Base-by-base conservation (phyloP, 345 rosid genomes). In the Eucalyptus regnans region DNA sequence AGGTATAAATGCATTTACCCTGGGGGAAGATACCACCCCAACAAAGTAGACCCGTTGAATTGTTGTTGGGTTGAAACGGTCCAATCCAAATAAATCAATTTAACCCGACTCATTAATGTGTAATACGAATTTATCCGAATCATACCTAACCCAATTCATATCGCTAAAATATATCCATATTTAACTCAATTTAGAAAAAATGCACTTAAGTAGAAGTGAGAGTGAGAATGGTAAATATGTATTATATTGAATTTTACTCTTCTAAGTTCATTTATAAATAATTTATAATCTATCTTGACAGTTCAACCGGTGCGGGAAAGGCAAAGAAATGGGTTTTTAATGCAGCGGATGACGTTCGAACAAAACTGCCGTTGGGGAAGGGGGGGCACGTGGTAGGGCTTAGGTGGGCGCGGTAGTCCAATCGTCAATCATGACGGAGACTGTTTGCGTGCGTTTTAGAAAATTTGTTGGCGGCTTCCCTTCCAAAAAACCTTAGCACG, bases 141-240 rank as follows among this genome's bases (percentile, higher is more conserved):
- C 29, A 23, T 56, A 23, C 4, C 5, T 56, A 22, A 23, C 4
- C 3, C 3, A 22, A 9, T 56, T 56, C 2, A 56, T 56, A 56
- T 56, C 2, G 25, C 9, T 22, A 20, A 22, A 20, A 56, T 0
- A 23, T 4, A 56, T 56, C 0, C 62, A 56, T 56, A 56, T 56
- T 56, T 22, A 4, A 9, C 12, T 23, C 5, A 56, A 56, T 23
- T 56, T 1, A 23, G 3, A 23, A 56, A 56, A 56, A 0, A 22
- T 56, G 0, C 2, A 52, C 23, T 17, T 52, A 18, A 52, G 20
- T 52, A 9, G 1, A 18, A 52, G 23, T 18, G 4, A 18, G 1
- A 52, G 23, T 2, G 0, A 52, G 25, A 52, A 52, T 20, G 5
- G 0, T 52, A 52, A 52, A 52, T 52, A 20, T 52, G 2, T 52